Conservation (phyloP, 192 early-diverging fungal species). For the Spizellomyces sp. region DNA sequence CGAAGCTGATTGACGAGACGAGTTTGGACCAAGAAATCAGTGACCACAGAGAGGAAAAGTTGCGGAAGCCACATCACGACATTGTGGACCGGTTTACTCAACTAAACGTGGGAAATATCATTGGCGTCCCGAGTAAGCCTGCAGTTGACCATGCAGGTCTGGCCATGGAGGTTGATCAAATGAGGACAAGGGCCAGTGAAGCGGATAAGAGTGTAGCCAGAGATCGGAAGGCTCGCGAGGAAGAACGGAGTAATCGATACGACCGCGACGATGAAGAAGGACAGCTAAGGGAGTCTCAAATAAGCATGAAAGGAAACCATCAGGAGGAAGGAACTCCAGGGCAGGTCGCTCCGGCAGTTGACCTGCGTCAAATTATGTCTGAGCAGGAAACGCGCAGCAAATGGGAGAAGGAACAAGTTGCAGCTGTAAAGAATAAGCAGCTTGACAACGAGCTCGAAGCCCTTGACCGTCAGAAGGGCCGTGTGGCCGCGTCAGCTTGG, state of each 20-base stretch:
- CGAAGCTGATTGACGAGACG: slow-evolving; percentile 27
- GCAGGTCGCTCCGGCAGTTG: slow-evolving; percentile 25
- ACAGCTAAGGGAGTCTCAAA: slow-evolving; percentile 12
- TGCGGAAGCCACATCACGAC: not conserved
- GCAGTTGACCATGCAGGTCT: not conserved
- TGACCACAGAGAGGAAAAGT: not conserved
- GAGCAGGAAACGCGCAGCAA: slow-evolving; percentile 32
- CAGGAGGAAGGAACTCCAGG: slow-evolving; percentile 23
- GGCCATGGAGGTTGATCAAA: no score
- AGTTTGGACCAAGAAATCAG: slow-evolving; percentile 7
- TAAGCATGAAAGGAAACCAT: slow-evolving; percentile 10
- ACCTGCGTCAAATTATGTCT: slow-evolving; percentile 28
- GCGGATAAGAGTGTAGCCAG: slow-evolving; percentile 10
- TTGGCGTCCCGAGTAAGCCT: slow-evolving; percentile 1
- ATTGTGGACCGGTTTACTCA: not conserved
- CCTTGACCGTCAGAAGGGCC: slow-evolving; percentile 9
- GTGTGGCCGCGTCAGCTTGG: slow-evolving; percentile 10
- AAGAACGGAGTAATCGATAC: slow-evolving; percentile 14
- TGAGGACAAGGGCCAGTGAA: not conserved
- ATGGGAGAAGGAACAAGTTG: slow-evolving; percentile 22
- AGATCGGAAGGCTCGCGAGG: slow-evolving; percentile 28
- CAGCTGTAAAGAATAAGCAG: slow-evolving; percentile 5
- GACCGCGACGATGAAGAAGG: slow-evolving; percentile 28
- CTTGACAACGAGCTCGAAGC: not conserved
- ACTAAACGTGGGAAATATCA: not conserved